Percentiles rank a stretch among this genome's conserved stretches.
These are phyloP conservation scores for Pseudogymnoascus sp. DNA, from an alignment of 2,329 filamentous ascomycete genomes.

Conservation along the genomic window DNA sequence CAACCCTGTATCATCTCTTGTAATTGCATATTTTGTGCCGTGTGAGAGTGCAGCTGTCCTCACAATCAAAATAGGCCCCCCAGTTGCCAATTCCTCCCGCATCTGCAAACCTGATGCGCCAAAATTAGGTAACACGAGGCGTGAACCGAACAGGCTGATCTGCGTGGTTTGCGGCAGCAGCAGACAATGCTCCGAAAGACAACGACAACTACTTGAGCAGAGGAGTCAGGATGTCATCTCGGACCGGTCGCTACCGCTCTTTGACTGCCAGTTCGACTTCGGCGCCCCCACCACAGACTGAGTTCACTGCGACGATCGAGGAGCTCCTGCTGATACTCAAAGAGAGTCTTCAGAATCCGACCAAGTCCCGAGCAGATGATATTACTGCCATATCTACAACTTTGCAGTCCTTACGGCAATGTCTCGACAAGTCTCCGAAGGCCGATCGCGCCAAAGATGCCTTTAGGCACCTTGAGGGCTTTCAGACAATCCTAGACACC, in stretches of 20 bases:
- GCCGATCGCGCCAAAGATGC: constrained; percentile 59
- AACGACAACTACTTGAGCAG: constrained; percentile 1
- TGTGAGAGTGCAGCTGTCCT: background rate
- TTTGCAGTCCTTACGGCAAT: constrained; percentile 24
- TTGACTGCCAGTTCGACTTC: constrained; percentile 51
- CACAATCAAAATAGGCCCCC: background rate
- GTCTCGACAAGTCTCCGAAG: constrained; percentile 34
- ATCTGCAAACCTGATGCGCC: background rate
- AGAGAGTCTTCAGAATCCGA: background rate
- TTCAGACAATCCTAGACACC: constrained; percentile 62
- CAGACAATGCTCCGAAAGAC: background rate
- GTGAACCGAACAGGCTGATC: background rate
- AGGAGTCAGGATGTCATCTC: constrained; percentile 39
- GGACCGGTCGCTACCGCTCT: constrained; percentile 52
- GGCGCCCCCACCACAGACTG: constrained; percentile 42
- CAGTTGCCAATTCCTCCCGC: background rate
- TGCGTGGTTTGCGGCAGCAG: background rate
- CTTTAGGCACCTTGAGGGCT: constrained; percentile 74
- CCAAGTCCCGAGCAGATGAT: background rate
- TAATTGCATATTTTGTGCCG: background rate
- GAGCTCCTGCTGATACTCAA: constrained; percentile 34
- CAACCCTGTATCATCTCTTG: background rate
- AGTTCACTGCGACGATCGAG: constrained; percentile 52
- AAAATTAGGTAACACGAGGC: constrained; percentile 4
- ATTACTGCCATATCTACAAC: background rate